Conservation (phyloP, 1,284 basidiomycete genomes). For the Sparassis latifolia region DNA sequence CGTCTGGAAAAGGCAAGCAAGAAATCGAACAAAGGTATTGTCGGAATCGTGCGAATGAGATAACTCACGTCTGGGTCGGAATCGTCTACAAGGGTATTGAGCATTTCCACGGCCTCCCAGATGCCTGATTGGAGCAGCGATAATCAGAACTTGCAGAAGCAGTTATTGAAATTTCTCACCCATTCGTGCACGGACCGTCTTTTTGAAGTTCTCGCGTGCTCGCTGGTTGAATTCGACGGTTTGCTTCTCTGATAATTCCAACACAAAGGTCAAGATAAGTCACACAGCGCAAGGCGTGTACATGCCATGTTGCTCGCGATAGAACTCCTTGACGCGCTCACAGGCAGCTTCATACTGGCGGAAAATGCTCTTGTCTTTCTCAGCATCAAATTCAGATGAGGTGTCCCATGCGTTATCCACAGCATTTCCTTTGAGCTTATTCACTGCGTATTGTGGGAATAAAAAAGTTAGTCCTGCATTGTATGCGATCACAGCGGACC, state of each 20-base stretch:
- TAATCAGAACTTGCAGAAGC: background rate
- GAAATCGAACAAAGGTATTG: conserved; percentile 3
- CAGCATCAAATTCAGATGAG: conserved; percentile 58
- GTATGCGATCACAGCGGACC: conserved; percentile 33
- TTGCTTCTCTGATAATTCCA: conserved; percentile 62
- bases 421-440: conserved; percentile 47
- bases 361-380: conserved; percentile 76
- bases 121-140: conserved; percentile 31
- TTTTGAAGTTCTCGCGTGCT: conserved; percentile 69
- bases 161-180: conserved; percentile 20
- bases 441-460: conserved; percentile 39
- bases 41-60: conserved; percentile 20
- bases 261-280: background rate
- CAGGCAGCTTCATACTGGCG: conserved; percentile 75
- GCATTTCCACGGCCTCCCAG: conserved; percentile 89
- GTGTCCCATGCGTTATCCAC: conserved; percentile 42
- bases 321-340: conserved; percentile 83
- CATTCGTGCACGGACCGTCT: conserved; percentile 59
- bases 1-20: conserved; percentile 38
- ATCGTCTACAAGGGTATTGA: conserved; percentile 85
- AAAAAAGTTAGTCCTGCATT: background rate
- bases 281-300: conserved; percentile 2
- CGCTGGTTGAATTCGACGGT: conserved; percentile 80
- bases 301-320: conserved; percentile 81
- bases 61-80: conserved; percentile 72